A percentile compares a stretch with the other conserved stretches of the same genome.
Evolutionary conservation across 192 early-diverging fungal genomes (phyloP).

Genomic region (Rhizoclosmatium globosum): DNA sequence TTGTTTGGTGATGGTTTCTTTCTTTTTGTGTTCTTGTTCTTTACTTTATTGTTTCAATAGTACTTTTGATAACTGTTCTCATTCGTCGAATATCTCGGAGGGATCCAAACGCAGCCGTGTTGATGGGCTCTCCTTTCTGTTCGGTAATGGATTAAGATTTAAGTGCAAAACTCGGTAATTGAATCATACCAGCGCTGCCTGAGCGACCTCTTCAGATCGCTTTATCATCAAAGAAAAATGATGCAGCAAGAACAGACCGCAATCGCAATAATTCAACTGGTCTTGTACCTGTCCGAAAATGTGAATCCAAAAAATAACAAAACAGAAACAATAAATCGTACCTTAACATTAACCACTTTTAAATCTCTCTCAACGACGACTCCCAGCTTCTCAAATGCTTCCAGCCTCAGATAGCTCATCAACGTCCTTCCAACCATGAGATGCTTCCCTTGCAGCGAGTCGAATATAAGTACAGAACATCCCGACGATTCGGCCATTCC

Average conservation of each 20-base stretch:
- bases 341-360: conserved; percentile 68
- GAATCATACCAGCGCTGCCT: conserved; percentile 19
- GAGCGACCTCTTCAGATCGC: conserved; percentile 42
- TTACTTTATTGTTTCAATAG: neutral
- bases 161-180: neutral
- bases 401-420: conserved; percentile 48
- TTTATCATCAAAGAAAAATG: conserved; percentile 77
- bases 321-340: conserved; percentile 26
- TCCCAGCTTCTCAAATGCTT: conserved; percentile 46
- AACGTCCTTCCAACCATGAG: conserved; percentile 47
- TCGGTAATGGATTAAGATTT: neutral
- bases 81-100: conserved; percentile 28
- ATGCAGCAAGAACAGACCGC: conserved; percentile 83
- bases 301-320: no score
- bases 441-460: conserved; percentile 66
- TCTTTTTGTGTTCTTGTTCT: no score
- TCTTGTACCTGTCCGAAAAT: conserved; percentile 58
- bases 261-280: conserved; percentile 86
- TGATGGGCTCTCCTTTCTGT: conserved; percentile 13
- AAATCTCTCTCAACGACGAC: neutral
- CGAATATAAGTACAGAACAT: conserved; percentile 67
- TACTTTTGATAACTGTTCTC: conserved; percentile 13
- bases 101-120: conserved; percentile 26
- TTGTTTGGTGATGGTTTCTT: no score
- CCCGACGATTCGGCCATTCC: conserved; percentile 17